A percentile compares a stretch with the other conserved stretches of the same genome.
Conservation (phyloP, 2,329 filamentous ascomycete genomes). For the Diaporthe ampelina region DNA sequence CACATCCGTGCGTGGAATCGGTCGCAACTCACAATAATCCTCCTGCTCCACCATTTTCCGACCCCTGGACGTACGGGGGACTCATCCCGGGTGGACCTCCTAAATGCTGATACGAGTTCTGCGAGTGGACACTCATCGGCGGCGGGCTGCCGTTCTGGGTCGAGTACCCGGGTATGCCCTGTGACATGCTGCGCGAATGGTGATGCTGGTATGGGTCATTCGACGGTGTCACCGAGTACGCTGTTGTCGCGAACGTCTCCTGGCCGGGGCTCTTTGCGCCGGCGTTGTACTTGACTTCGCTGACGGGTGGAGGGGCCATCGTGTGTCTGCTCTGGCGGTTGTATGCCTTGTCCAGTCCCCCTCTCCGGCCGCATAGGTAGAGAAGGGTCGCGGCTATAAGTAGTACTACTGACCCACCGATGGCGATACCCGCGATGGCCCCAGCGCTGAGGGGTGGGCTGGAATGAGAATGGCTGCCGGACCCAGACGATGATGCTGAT, state of each 20-base stretch:
- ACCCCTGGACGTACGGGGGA: conserved; percentile 23
- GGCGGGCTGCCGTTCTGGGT: conserved; percentile 40
- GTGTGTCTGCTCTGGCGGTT: conserved; percentile 44
- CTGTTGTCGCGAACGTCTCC: conserved; percentile 46
- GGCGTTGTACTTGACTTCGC: conserved; percentile 47
- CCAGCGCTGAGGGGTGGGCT: conserved; percentile 51
- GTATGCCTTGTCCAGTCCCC: conserved; percentile 55
- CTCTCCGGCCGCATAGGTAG: conserved; percentile 61
- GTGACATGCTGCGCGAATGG: conserved; percentile 41
- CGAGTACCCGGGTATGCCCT: conserved; percentile 32
- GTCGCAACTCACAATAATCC: background rate
- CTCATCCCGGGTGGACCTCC: conserved; percentile 1
- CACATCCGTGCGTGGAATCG: background rate
- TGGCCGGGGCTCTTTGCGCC: conserved; percentile 52
- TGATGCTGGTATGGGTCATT: conserved; percentile 47
- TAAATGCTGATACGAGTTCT: conserved; percentile 37
- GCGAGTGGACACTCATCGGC: conserved; percentile 42
- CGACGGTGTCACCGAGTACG: conserved; percentile 44
- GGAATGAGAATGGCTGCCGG: conserved; percentile 34
- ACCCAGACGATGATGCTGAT: conserved; percentile 29
- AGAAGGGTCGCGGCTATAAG: conserved; percentile 60
- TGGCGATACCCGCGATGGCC: conserved; percentile 71
- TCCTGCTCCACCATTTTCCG: conserved; percentile 21
- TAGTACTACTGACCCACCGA: conserved; percentile 64
- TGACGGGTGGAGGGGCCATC: conserved; percentile 44